These are phyloP conservation scores for Kockovaella imperatae DNA, from an alignment of 768 basidiomycete genomes.

Conservation along the genomic window DNA sequence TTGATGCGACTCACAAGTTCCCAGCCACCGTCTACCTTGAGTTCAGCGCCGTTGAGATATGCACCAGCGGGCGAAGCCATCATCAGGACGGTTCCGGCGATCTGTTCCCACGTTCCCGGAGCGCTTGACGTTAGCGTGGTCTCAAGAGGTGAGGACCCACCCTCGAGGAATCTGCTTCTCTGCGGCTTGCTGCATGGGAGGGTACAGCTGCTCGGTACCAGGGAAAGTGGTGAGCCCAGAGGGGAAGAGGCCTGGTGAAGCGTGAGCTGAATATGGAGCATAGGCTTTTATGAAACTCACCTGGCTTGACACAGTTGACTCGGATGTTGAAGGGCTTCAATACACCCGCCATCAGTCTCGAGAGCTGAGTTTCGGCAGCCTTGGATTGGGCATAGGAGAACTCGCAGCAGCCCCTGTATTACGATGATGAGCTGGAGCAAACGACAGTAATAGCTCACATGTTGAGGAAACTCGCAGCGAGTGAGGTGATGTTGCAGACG, in stretches of 20 bases:
- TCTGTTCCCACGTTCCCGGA: conserved; percentile 24
- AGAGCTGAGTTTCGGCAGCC: conserved; percentile 30
- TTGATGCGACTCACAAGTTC: conserved; percentile 13
- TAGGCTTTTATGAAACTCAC: conserved; percentile 2
- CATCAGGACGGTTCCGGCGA: conserved; percentile 38
- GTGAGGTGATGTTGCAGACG: conserved; percentile 29
- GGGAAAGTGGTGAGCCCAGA: conserved; percentile 19
- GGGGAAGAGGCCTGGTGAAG: conserved; percentile 14
- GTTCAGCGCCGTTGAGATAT: conserved; percentile 26
- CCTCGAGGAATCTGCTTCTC: conserved; percentile 14
- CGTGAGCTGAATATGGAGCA: conserved; percentile 4
- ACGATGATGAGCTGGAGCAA: background rate
- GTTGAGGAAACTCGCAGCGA: conserved; percentile 26
- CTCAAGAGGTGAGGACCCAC: conserved; percentile 2
- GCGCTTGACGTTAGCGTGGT: conserved; percentile 11
- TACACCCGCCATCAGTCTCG: conserved; percentile 25
- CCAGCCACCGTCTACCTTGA: conserved; percentile 32
- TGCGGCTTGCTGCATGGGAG: conserved; percentile 1
- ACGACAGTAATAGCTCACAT: conserved; percentile 6
- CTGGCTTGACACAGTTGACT: conserved; percentile 35
- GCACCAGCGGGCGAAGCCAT: conserved; percentile 31
- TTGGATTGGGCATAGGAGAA: conserved; percentile 33
- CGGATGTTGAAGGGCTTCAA: conserved; percentile 31
- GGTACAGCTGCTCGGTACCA: conserved; percentile 7
- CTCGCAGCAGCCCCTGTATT: conserved; percentile 18